A percentile compares a stretch with the other conserved stretches of the same genome.
Evolutionary conservation across 2,329 filamentous ascomycete species (phyloP).

Genomic region (Trichophaea hybrida): DNA sequence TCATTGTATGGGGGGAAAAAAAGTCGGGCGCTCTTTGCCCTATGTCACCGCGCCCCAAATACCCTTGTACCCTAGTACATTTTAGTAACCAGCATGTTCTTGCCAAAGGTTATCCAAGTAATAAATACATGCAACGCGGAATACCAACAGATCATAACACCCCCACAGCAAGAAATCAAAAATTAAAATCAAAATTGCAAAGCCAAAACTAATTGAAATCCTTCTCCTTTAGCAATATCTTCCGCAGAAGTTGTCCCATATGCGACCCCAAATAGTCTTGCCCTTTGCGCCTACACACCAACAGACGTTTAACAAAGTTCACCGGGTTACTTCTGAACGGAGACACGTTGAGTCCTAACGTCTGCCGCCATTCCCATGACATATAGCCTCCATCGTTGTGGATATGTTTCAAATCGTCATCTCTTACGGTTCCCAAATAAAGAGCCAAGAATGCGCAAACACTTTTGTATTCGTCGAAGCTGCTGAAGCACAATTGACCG

Average conservation of each 20-base stretch:
- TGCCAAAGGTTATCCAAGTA: too few species aligned
- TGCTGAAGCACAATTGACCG: conserved; percentile 49
- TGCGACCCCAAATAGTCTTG: conserved; percentile 35
- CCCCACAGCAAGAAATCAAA: too few species aligned
- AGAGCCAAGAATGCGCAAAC: conserved; percentile 42
- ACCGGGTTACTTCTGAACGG: conserved; percentile 33
- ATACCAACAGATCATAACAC: too few species aligned
- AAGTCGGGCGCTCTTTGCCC: too few species aligned
- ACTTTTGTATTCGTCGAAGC: conserved; percentile 40
- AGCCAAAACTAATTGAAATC: conserved; percentile 9
- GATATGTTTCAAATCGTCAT: background rate
- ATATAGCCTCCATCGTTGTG: conserved; percentile 19
- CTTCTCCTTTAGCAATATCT: conserved; percentile 13
- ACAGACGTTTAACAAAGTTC: conserved; percentile 32
- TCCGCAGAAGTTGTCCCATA: conserved; percentile 32
- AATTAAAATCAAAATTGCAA: too few species aligned
- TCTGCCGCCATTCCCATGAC: conserved; percentile 3
- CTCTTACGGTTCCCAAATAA: conserved; percentile 24
- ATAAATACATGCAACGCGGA: too few species aligned
- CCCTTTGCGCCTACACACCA: conserved; percentile 31
- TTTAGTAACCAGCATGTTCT: too few species aligned
- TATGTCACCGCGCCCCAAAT: too few species aligned
- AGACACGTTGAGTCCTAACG: conserved; percentile 7
- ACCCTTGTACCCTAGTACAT: too few species aligned
- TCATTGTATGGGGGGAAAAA: too few species aligned